Percentiles rank a stretch among this genome's conserved stretches.
Evolutionary conservation across 202 grass and related monocot species (phyloP).

Genomic region (Zizania palustris): DNA sequence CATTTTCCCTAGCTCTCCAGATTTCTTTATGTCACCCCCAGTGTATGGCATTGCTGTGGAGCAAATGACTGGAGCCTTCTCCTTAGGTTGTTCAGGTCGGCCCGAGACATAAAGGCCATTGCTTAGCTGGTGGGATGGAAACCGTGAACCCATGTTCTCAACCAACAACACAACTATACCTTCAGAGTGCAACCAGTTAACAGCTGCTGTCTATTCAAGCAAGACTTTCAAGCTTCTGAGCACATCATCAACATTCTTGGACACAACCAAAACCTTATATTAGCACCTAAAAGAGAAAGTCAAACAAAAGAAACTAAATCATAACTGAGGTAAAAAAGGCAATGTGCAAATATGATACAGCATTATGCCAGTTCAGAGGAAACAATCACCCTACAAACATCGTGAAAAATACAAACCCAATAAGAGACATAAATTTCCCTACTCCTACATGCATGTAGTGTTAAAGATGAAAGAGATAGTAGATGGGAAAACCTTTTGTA

Average conservation of each 20-base stretch:
- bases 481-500: background rate
- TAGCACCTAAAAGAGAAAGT: conserved; percentile 37
- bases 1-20: conserved; percentile 93
- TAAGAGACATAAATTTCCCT: background rate
- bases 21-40: conserved; percentile 92
- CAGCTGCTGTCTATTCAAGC: conserved; percentile 18
- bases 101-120: conserved; percentile 93
- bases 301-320: conserved; percentile 21
- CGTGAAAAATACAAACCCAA: background rate
- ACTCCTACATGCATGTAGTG: background rate
- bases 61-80: conserved; percentile 71
- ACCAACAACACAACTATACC: conserved; percentile 20
- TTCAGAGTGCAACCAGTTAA: conserved; percentile 1
- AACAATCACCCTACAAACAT: background rate
- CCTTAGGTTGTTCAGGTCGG: conserved; percentile 78
- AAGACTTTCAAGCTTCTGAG: conserved; percentile 29
- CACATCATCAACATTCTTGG: background rate
- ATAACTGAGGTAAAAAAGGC: background rate
- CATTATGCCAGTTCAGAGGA: background rate
- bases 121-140: conserved; percentile 83
- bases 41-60: conserved; percentile 84
- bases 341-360: background rate
- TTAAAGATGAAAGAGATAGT: background rate
- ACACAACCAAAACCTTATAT: conserved; percentile 32
- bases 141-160: conserved; percentile 77